Evolutionary conservation across 345 rosid species (phyloP), one percentile per base, ranked within the genome.

Genomic region (Citrus australasica): DNA sequence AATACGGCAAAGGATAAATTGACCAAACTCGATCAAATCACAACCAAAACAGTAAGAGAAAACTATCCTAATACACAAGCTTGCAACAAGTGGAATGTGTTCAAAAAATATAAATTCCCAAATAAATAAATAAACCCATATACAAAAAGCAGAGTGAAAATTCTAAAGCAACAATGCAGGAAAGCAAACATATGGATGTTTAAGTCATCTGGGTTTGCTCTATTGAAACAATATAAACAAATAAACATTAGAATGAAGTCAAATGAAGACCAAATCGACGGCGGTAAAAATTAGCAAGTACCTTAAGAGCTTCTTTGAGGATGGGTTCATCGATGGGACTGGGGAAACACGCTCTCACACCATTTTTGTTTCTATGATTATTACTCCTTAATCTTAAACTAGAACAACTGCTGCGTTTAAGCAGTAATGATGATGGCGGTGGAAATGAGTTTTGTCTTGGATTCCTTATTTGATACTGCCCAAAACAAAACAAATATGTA

Each of bases 261-360:
- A 46, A 13, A 46, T 11, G 13, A 46, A 46, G 51, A 46, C 19
- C 37, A 33, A 56, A 32, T 58, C 30, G 11, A 56, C 10, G 13
- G 9, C 5, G 1, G 9, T 11, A 42, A 10, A 71, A 16, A 11
- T 27, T 14, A 27, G 56, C 46, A 13, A 67, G 32, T 58, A 87
- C 91, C 91, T 88, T 86, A 71, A 88, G 79, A 67, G 91, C 91
- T 79, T 90, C 84, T 73, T 77, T 88, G 79, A 88, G 79, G 69
- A 88, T 84, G 72, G 91, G 90, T 9, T 86, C 86, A 55, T 88
- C 86, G 22, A 63, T 61, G 69, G 87, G 89, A 67, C 85, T 83
- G 70, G 79, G 53, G 74, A 77, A 81, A 25, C 84, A 76, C 28
- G 83, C 85, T 71, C 70, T 78, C 24, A 84, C 81, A 16, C 53